These are phyloP conservation scores for Tephrocybe sp. DNA, from an alignment of 768 basidiomycete species.

Conservation along the genomic window DNA sequence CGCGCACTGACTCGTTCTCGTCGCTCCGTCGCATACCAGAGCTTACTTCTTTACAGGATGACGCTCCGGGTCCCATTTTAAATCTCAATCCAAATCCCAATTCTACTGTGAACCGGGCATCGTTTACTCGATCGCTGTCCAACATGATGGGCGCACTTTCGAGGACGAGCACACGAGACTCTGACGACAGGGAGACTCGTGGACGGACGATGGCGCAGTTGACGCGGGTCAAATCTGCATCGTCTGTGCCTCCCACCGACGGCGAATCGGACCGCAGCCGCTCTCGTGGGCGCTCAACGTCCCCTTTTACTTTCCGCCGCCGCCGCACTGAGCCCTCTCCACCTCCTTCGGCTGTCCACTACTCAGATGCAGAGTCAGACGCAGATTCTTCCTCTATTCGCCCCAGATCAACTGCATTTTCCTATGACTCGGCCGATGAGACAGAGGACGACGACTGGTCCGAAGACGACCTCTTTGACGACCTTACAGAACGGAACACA, in stretches of 20 bases:
- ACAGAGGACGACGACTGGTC: conserved; percentile 57
- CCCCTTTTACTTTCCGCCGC: conserved; percentile 77
- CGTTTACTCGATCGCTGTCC: conserved; percentile 65
- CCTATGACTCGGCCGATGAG: conserved; percentile 68
- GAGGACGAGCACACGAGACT: conserved; percentile 45
- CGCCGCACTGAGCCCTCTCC: conserved; percentile 61
- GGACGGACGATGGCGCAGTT: conserved; percentile 51
- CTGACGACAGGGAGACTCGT: conserved; percentile 45
- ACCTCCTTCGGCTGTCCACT: conserved; percentile 54
- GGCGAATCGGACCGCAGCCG: conserved; percentile 44
- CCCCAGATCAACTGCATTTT: conserved; percentile 61
- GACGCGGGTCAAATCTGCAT: conserved; percentile 49
- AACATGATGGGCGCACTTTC: conserved; percentile 72
- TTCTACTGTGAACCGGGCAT: conserved; percentile 32
- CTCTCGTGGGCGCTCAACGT: conserved; percentile 70
- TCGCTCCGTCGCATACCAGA: conserved; percentile 18
- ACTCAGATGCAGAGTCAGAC: conserved; percentile 67
- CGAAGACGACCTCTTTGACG: conserved; percentile 67
- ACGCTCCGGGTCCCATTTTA: neutral
- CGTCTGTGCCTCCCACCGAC: conserved; percentile 37
- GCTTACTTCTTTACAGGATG: conserved; percentile 9
- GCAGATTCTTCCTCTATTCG: conserved; percentile 49
- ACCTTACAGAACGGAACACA: conserved; percentile 85
- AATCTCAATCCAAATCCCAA: neutral
- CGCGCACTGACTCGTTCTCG: conserved; percentile 25